These are phyloP conservation scores for Byssothecium circinans DNA, from an alignment of 2,329 filamentous ascomycete species.

Conservation along the genomic window DNA sequence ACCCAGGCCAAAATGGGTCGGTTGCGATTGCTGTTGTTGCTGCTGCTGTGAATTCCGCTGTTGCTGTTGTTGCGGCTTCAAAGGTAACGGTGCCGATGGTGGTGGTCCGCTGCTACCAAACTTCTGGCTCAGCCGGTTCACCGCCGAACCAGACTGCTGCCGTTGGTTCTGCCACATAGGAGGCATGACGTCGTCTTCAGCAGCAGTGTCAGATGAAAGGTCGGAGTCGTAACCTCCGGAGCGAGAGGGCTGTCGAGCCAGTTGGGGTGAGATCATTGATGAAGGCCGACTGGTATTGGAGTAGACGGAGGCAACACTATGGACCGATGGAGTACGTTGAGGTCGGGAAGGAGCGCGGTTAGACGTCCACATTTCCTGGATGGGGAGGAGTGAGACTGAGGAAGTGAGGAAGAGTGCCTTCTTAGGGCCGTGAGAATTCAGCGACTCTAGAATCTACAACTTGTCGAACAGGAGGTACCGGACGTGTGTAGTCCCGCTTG, in stretches of 20 bases:
- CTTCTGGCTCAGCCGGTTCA: slow-evolving; percentile 30
- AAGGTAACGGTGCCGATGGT: slow-evolving; percentile 13
- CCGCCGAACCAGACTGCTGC: slow-evolving; percentile 21
- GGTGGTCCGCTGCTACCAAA: slow-evolving; percentile 17
- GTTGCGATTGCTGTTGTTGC: slow-evolving; percentile 2
- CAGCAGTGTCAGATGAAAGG: slow-evolving; percentile 31
- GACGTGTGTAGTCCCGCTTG: slow-evolving; percentile 2
- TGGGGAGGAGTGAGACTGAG: slow-evolving; percentile 4
- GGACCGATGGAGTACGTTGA: slow-evolving; percentile 33
- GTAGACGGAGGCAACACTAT: slow-evolving; percentile 35
- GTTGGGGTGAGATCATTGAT: slow-evolving; percentile 29
- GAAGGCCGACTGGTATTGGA: slow-evolving; percentile 24
- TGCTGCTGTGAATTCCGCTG: slow-evolving; percentile 7
- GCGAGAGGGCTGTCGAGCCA: slow-evolving; percentile 19
- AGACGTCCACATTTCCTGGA: slow-evolving; percentile 38
- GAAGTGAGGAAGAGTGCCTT: slow-evolving; percentile 7
- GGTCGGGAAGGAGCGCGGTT: slow-evolving; percentile 27
- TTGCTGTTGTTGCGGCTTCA: slow-evolving; percentile 13
- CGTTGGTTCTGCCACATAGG: slow-evolving; percentile 31
- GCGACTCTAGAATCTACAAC: background rate
- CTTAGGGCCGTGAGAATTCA: no score
- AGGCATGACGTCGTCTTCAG: slow-evolving; percentile 30
- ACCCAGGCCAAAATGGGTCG: background rate
- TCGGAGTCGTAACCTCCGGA: slow-evolving; percentile 35
- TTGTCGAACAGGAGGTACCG: background rate